Base-by-base conservation (phyloP, 2,329 filamentous ascomycete species). In the Chalara sp. region DNA sequence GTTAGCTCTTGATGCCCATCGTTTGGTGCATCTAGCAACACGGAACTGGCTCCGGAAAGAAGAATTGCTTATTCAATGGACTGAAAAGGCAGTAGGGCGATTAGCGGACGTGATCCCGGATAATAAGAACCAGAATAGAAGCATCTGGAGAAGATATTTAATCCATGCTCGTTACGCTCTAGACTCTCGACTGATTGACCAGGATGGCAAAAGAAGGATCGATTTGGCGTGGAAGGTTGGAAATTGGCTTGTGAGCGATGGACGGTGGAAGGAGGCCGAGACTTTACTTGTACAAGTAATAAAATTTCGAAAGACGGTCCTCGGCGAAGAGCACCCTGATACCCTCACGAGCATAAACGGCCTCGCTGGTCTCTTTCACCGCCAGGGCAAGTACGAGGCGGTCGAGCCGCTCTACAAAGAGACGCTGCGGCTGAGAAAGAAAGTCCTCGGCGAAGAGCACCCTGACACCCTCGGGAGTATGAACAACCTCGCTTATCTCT, bases 361-460 rank as follows among this genome's bases (percentile, higher is more conserved):
- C 21, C 21, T 21, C 21, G 21, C 21, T 21, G 21, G 21, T 21
- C 21, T 21, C 21, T 21, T 21, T 21, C 13, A 30, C 21, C 30
- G 32, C 32, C 43, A 45, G 13, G 43, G 43, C 8, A 21, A 21
- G 21, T 21, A 21, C 21, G 21, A 21, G 21, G 21, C 21, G 2
- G 21, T 3, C 21, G 21, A 21, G 21, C 21, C 3, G 21, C 21
- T 21, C 21, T 3, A 21, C 21, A 21, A 21, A 21, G 21, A 21
- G 21, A 30, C 8, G 13, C 8, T 39, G 35, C 10, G n/a, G 35
- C n/a, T n/a, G n/a, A 39, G 35, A 71, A 43, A 43, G 41, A 46
- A 30, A 30, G 29, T 30, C 7, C 31, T 46, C 10, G 44, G 44
- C 31, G 11, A 7, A 32, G 44, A 46, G 44, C 44, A 46, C 33